Conservation (phyloP, 2,329 filamentous ascomycete species). For the Grosmannia clavigera region DNA sequence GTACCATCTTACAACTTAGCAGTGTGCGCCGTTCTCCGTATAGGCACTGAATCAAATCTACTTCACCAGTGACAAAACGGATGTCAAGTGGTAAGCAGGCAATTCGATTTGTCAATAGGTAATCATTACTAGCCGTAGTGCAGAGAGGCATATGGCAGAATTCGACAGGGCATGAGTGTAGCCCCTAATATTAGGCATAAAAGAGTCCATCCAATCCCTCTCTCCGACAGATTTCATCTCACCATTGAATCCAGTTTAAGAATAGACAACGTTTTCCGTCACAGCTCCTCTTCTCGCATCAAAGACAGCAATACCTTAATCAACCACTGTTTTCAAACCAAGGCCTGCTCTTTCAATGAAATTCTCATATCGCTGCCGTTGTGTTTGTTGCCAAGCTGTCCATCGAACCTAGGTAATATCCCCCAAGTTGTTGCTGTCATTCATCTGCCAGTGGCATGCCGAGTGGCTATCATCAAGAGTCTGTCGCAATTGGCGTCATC, state of each 20-base stretch:
- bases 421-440: neutral
- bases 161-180: no score
- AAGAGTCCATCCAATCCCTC: neutral
- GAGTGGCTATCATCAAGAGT: neutral
- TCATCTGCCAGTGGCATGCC: neutral
- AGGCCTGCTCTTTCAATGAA: neutral
- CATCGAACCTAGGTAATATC: neutral
- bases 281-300: neutral
- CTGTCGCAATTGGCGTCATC: neutral
- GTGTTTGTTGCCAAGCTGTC: neutral
- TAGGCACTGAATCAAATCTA: no score
- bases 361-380: neutral
- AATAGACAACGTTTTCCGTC: no score
- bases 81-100: no score
- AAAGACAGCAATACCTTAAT: neutral
- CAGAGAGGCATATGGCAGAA: no score
- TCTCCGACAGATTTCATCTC: neutral
- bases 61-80: no score
- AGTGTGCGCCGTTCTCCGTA: no score
- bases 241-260: no score
- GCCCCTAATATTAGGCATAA: neutral
- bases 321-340: neutral
- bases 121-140: no score
- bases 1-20: no score
- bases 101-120: no score